Base-by-base conservation (phyloP, 163 green algal species). In the Chlamydomonas reinhardtii region DNA sequence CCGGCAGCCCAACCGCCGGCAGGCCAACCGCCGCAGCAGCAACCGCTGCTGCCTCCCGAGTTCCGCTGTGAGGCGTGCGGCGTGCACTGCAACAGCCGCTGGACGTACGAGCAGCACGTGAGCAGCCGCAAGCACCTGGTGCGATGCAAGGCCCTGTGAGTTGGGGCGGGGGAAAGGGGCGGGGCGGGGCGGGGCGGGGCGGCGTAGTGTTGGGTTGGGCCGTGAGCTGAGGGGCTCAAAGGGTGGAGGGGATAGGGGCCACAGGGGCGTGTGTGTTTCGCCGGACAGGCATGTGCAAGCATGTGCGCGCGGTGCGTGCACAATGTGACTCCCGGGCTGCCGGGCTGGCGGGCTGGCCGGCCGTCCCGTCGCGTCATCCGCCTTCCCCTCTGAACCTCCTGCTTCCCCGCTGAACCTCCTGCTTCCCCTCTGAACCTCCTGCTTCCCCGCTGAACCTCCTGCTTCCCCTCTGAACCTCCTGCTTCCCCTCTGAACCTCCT, bases 81-180 rank as follows among this genome's bases (percentile, higher is more conserved):
- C 12, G 68, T 94, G 32, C 76, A 79, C 31, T 94, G 91, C 84
- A 94, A 94, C 88, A 93, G 90, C 35, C 16, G 48, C 2, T 77
- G 71, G 37, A 93, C 91, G 3, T 79, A 92, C 61, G 76, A 94
- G 80, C 91, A 94, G 91, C 91, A 94, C 81, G 39, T 89, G 2
- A 48, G 73, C 32, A 94, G 90, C 73, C 54, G 83, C 19, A 90
- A 90, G 69, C 91, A 94, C 75, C 65, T 92, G 29, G 68, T 86
- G 0, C 64, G 74, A 8, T 83, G 71, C 27, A 31, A 56, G 3
- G 61, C 37, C 2, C 39, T 48, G 72, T 77, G 39, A 77, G 72
- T 77, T n/a, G 39, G 5, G 34, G 32, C 11, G 64, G 27, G 61
- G 35, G 61, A 32, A 39, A 29, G 61, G 29, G 54, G 70, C 59